Base-by-base conservation (phyloP, 179 eudicot species). In the Monotropa hypopitys region DNA sequence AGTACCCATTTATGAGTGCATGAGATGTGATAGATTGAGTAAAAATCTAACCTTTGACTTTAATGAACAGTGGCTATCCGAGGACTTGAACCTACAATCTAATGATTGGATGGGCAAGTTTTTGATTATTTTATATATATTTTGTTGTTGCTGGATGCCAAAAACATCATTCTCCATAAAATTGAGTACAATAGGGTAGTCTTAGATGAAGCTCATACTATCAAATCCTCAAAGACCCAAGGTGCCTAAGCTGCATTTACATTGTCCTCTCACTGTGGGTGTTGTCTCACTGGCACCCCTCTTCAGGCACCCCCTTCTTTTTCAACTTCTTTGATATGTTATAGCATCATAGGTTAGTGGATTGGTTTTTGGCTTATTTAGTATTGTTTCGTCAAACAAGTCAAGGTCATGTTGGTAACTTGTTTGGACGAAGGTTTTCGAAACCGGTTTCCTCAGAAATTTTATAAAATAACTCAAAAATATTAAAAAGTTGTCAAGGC, bases 251-350 rank as follows among this genome's bases (percentile, higher is more conserved):
- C 93, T 70, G 83, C 89, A 32, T 88, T 83, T 54, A 62, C 82
- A n/a, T 82, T 89, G 85, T 76, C 90, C 45, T 82, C 93, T 75
- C 82, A 84, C 70, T 88, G 88, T 67, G 74, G 91, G 30, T 89
- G 93, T 91, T 89, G 91, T 84, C 87, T 89, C 32, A 88, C 91
- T 11, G 91, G 93, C 43, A 89, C 93, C 13, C 91, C 93, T 84
- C 84, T 89, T 80, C 93, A 89, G 90, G 92, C 87, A 75, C n/a
- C 72, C 38, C 21, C 63, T 38, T 42, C 28, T 79, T 28, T 67
- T 49, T 49, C 23, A 75, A 51, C 7, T 72, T 20, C 4, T 21
- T 72, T 15, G 2, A 12, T 30, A 66, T 54, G 23, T 10, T 11
- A 51, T 35, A 54, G 38, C 23, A 30, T 5, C n/a, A 32, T 66